Percentiles rank a stretch among this genome's conserved stretches.
phyloP scores from a whole-genome alignment of 2,329 filamentous ascomycete species.

The Fusarium mangiferae region DNA sequence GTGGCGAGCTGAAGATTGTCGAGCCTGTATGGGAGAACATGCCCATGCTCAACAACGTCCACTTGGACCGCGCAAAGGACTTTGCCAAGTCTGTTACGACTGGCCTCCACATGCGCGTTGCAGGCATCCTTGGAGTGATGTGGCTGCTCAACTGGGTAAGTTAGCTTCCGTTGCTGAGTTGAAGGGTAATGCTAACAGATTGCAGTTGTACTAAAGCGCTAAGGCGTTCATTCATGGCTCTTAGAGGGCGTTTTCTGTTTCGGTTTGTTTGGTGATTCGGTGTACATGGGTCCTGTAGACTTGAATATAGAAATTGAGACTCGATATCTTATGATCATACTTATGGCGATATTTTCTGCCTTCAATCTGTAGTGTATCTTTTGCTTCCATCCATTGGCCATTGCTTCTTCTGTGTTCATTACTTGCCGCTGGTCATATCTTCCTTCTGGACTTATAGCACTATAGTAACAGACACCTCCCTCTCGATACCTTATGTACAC shows the following conservation, averaged over 20 bases:
- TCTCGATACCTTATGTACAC: not conserved
- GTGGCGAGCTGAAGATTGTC: conserved; percentile 38
- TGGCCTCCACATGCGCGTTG: conserved; percentile 24
- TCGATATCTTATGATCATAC: not conserved
- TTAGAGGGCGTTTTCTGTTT: not conserved
- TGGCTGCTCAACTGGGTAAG: conserved; percentile 43
- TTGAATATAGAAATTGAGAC: not conserved
- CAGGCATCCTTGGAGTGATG: conserved; percentile 32
- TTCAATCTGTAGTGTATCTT: too few species aligned
- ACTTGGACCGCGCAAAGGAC: conserved; percentile 6
- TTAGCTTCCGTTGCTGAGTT: not conserved
- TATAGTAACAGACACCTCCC: not conserved
- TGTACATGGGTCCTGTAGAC: not conserved
- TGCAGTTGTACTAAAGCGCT: conserved; percentile 29
- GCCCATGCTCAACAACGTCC: conserved; percentile 10
- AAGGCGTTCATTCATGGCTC: not conserved
- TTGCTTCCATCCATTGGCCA: too few species aligned
- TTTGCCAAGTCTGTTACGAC: conserved; percentile 1
- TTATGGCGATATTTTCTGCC: too few species aligned
- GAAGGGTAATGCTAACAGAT: not conserved
- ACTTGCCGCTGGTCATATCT: not conserved
- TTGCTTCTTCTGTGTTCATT: not conserved
- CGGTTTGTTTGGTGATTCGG: not conserved
- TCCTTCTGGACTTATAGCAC: not conserved
- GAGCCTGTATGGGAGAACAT: conserved; percentile 28